These are phyloP conservation scores for Effrenium voratum DNA, from an alignment of 73 alveolate species.

Conservation along the genomic window DNA sequence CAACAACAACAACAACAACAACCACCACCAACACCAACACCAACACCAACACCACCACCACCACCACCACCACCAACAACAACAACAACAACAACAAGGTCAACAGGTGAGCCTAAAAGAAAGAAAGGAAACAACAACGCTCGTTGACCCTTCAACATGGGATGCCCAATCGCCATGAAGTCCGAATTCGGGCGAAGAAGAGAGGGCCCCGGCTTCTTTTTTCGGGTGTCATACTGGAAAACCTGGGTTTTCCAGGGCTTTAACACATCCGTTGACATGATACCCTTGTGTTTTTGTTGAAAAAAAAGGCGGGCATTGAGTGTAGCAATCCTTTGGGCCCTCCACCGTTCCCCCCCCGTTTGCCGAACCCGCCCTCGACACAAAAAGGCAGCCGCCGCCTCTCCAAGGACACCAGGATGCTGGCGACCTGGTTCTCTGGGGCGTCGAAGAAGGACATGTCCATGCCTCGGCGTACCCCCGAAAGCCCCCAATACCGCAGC, in stretches of 20 bases:
- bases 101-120: no score
- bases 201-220: not conserved
- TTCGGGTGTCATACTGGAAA: not conserved
- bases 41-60: no score
- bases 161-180: no score
- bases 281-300: not conserved
- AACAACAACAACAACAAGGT: no score
- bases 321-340: not conserved
- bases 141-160: no score
- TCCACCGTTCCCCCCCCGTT: not conserved
- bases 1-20: no score
- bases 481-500: no score
- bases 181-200: no score
- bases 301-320: not conserved
- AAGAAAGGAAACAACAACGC: no score
- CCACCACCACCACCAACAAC: no score
- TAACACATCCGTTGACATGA: not conserved
- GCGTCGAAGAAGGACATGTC: constrained; percentile 83
- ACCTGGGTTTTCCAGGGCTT: not conserved
- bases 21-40: no score
- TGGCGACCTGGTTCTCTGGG: constrained; percentile 50
- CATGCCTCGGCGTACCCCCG: no score
- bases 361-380: not conserved
- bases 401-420: constrained; percentile 64
- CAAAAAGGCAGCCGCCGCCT: not conserved